Evolutionary conservation across 495 filamentous ascomycete species (phyloP).

Genomic region (Neurospora tetrasperma): DNA sequence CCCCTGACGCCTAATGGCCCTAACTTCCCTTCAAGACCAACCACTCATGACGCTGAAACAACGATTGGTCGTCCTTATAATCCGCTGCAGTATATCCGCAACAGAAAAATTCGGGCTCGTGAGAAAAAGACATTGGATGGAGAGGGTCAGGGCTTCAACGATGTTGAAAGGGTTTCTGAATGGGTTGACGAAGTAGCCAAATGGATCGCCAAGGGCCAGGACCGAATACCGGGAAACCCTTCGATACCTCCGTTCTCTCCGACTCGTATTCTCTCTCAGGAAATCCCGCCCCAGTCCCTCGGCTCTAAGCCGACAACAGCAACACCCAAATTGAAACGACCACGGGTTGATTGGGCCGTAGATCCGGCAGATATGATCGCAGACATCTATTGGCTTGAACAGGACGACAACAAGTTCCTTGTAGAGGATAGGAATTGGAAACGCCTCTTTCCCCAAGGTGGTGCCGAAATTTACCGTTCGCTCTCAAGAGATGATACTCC

Average conservation of each 20-base stretch:
- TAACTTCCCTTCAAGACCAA: conserved; percentile 5
- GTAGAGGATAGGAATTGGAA: conserved; percentile 65
- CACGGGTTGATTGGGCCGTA: conserved; percentile 69
- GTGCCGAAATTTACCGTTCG: conserved; percentile 13
- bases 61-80: conserved; percentile 60
- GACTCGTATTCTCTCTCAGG: conserved; percentile 23
- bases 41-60: conserved; percentile 9
- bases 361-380: conserved; percentile 72
- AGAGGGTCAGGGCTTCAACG: conserved; percentile 64
- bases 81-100: conserved; percentile 78
- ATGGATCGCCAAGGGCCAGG: conserved; percentile 29
- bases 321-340: conserved; percentile 44
- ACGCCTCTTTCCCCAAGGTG: conserved; percentile 49
- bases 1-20: conserved; percentile 22
- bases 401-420: conserved; percentile 59
- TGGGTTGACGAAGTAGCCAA: conserved; percentile 66
- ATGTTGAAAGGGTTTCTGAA: conserved; percentile 52
- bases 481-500: conserved; percentile 13
- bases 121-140: conserved; percentile 61
- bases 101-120: conserved; percentile 66
- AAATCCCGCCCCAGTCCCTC: conserved; percentile 23
- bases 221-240: conserved; percentile 35
- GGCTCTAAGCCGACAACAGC: conserved; percentile 19
- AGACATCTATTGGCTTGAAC: conserved; percentile 77
- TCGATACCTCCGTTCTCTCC: conserved; percentile 46